Evolutionary conservation across 257 asterid species (phyloP).

Genomic region (Cynanchum wilfordii): DNA sequence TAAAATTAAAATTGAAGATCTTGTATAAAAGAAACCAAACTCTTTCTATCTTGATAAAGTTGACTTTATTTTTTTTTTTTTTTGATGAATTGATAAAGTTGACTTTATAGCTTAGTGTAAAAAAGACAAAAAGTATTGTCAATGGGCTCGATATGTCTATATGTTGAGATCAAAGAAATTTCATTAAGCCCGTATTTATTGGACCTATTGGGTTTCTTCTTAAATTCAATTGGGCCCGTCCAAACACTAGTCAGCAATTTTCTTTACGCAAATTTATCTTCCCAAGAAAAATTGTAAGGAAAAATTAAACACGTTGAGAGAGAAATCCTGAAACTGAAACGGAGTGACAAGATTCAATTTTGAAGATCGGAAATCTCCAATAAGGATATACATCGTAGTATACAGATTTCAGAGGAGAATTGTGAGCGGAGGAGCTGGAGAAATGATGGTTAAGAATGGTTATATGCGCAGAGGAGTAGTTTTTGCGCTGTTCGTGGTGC

Average conservation of each 20-base stretch:
- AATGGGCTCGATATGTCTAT: background rate
- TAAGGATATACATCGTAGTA: background rate
- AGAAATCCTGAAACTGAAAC: background rate
- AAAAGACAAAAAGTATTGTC: background rate
- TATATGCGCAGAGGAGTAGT: constrained; percentile 26
- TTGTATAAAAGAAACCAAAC: too few relatives aligned
- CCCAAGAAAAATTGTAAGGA: background rate
- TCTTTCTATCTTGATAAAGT: too few relatives aligned
- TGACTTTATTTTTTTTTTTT: too few relatives aligned
- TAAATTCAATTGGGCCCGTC: background rate
- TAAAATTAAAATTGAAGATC: too few relatives aligned
- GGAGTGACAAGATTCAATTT: constrained; percentile 15
- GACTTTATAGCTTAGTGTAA: too few relatives aligned
- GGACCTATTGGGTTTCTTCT: too few relatives aligned
- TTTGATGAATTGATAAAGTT: too few relatives aligned
- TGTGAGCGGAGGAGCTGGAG: background rate
- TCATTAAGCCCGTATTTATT: background rate
- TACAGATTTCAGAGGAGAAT: background rate
- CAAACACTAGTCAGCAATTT: background rate
- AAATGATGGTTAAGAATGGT: constrained; percentile 34
- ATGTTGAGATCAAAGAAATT: too few relatives aligned
- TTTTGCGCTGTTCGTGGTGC: constrained; percentile 27
- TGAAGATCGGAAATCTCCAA: constrained; percentile 1
- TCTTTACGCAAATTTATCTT: too few relatives aligned
- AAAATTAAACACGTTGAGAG: background rate